Evolutionary conservation across 2,329 filamentous ascomycete species (phyloP).

Genomic region (Trichoderma afroharzianum): DNA sequence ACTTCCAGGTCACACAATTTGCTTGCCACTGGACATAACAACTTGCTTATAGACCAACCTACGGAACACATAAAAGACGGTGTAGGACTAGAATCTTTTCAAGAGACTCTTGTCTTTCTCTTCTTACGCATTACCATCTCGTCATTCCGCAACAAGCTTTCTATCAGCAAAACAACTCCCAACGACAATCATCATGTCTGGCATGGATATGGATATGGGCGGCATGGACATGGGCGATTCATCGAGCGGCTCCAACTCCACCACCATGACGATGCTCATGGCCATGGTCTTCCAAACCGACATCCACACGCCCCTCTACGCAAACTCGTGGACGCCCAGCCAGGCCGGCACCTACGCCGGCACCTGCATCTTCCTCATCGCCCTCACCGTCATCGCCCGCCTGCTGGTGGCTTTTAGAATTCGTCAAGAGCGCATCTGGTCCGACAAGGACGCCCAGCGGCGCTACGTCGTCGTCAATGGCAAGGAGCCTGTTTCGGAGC

Average conservation of each 20-base stretch:
- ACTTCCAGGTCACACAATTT: not conserved
- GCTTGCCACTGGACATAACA: not conserved
- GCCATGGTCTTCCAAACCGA: conserved; percentile 59
- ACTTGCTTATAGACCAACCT: not conserved
- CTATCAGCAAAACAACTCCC: not conserved
- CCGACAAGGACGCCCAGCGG: conserved; percentile 66
- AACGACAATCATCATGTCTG: conserved; percentile 16
- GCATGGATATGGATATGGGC: conserved; percentile 21
- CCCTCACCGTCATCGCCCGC: conserved; percentile 68
- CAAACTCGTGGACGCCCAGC: conserved; percentile 68
- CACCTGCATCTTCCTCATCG: conserved; percentile 86
- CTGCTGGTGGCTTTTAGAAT: conserved; percentile 68
- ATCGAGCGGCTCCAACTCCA: conserved; percentile 13
- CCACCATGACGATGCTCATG: conserved; percentile 34
- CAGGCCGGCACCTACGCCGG: conserved; percentile 72
- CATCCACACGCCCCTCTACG: conserved; percentile 51
- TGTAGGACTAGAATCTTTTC: not conserved
- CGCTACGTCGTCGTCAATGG: conserved; percentile 74
- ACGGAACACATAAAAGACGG: not conserved
- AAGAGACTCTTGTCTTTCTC: not conserved
- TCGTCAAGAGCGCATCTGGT: conserved; percentile 61
- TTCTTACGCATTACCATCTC: not conserved
- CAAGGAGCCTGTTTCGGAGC: conserved; percentile 55
- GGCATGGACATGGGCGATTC: conserved; percentile 14
- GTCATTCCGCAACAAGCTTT: not conserved